These are phyloP conservation scores for Thoreauomyces humboldtii DNA, from an alignment of 192 early-diverging fungal species.

Conservation along the genomic window DNA sequence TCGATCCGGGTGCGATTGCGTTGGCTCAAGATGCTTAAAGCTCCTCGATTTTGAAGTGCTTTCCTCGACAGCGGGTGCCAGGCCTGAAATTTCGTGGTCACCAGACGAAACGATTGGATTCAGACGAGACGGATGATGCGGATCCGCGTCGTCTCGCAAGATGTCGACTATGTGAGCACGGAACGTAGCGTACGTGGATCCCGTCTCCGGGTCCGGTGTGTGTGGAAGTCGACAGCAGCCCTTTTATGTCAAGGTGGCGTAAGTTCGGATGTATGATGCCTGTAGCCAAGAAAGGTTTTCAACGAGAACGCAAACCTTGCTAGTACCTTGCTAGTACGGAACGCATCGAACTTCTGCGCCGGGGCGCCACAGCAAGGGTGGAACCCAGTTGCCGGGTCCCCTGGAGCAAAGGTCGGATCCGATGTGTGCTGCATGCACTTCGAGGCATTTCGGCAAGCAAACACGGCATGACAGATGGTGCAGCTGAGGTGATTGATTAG, in stretches of 20 bases:
- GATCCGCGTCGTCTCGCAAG: too few species aligned
- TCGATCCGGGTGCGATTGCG: too few species aligned
- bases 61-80: too few species aligned
- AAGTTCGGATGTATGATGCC: neutral
- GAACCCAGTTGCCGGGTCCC: constrained; percentile 13
- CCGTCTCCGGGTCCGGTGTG: neutral
- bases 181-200: neutral
- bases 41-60: too few species aligned
- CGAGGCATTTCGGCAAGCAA: constrained; percentile 26
- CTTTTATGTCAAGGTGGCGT: neutral
- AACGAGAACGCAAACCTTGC: neutral
- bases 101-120: too few species aligned
- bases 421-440: constrained; percentile 23
- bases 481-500: constrained; percentile 30
- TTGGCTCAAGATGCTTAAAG: too few species aligned
- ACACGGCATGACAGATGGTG: constrained; percentile 19
- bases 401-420: constrained; percentile 10
- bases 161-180: constrained; percentile 1
- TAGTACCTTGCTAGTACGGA: constrained; percentile 21
- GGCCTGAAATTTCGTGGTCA: too few species aligned
- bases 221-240: constrained; percentile 18
- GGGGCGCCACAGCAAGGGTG: constrained; percentile 33
- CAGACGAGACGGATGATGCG: too few species aligned
- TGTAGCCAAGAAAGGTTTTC: neutral
- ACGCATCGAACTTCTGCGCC: constrained; percentile 31